phyloP scores from a whole-genome alignment of 306 rosid genomes.

The Hylodesmum podocarpum region DNA sequence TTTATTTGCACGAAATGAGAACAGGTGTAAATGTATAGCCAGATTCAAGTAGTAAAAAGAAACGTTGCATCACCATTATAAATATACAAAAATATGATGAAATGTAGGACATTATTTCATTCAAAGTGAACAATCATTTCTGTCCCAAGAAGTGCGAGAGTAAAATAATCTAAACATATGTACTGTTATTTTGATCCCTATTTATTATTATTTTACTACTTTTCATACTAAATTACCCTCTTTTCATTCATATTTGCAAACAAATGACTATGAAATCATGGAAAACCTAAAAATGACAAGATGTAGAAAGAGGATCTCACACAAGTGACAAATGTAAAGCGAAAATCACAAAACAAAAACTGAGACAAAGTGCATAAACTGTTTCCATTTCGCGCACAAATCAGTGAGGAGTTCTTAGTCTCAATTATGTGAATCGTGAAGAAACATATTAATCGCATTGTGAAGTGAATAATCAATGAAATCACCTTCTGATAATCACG shows the following conservation, averaged over 20 bases:
- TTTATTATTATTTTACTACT: no score
- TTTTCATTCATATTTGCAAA: not conserved
- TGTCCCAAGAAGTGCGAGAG: no score
- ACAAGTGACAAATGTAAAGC: not conserved
- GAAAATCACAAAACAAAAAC: not conserved
- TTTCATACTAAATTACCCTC: no score
- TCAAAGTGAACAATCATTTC: no score
- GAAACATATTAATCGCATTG: not conserved
- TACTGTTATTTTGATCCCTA: no score
- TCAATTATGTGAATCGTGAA: not conserved
- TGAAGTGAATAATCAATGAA: not conserved
- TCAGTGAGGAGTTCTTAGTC: not conserved
- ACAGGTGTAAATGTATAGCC: not conserved
- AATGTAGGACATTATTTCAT: not conserved
- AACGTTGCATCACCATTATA: not conserved
- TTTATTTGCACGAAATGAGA: not conserved
- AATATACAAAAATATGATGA: not conserved
- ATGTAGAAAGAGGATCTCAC: not conserved
- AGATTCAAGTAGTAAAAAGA: not conserved
- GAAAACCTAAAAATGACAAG: not conserved
- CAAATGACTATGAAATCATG: not conserved
- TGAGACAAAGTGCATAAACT: not conserved
- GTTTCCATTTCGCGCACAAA: not conserved
- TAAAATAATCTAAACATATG: no score
- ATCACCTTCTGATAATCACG: conserved; percentile 79